Conservation (phyloP, 371 early-diverging fungal genomes). For the Actinomortierella wolfii region DNA sequence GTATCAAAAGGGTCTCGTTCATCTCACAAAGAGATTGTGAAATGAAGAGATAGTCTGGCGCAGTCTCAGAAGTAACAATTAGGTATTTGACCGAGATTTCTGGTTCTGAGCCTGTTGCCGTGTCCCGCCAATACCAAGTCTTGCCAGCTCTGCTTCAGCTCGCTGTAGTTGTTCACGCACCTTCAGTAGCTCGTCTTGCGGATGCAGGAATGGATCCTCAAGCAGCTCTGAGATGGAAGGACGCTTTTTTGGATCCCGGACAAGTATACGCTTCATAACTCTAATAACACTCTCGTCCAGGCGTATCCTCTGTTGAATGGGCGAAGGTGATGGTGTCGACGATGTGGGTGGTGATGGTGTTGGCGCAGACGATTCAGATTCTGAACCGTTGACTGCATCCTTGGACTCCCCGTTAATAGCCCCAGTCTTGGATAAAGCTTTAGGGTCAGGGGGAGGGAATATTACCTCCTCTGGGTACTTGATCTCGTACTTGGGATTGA, state of each 20-base stretch:
- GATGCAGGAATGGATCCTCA: conserved; percentile 63
- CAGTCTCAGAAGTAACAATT: no score
- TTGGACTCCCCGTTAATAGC: conserved; percentile 3
- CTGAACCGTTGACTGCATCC: not conserved
- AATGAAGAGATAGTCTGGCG: no score
- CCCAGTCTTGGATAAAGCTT: conserved; percentile 20
- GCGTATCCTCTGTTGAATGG: conserved; percentile 19
- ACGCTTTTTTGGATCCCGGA: conserved; percentile 69
- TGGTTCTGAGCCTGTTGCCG: no score
- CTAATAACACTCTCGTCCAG: conserved; percentile 52
- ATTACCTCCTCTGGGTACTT: conserved; percentile 53
- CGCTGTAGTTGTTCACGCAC: no score
- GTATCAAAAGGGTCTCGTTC: no score
- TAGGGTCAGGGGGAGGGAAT: conserved; percentile 37
- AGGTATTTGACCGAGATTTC: no score
- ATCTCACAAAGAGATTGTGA: no score
- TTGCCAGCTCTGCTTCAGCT: no score
- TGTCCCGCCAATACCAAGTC: no score
- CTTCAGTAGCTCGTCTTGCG: conserved; percentile 10
- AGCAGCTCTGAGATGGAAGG: conserved; percentile 76
- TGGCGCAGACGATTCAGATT: conserved; percentile 4
- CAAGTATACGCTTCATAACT: conserved; percentile 70
- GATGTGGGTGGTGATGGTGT: conserved; percentile 5
- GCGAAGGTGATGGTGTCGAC: conserved; percentile 21
- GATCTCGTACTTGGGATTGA: conserved; percentile 67